Evolutionary conservation across 1,139 yeast genomes (phyloP), one percentile per base, ranked within the genome.

Genomic region (Debaryomycetaceae sp.): DNA sequence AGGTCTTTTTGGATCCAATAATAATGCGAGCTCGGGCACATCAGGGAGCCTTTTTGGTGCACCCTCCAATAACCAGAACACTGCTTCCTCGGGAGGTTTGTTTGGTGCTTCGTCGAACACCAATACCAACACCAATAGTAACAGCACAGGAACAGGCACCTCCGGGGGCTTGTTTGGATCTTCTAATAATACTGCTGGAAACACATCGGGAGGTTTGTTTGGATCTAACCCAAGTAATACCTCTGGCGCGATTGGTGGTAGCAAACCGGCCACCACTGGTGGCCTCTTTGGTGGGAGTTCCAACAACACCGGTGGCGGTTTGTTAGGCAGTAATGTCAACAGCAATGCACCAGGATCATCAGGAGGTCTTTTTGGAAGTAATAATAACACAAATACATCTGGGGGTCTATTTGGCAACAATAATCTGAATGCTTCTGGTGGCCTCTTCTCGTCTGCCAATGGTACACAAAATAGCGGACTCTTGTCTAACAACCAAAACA

Each of bases 201-300:
- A 50, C 32, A 37, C 48, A 17, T 45, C 56, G 6, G 65, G 71
- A 6, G 70, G 74, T 7, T 50, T 64, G 17, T 69, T 67, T 56
- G 75, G 74, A 1, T 53, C 48, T 5, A 54, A 48, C 43, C 46
- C 46, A 39, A 56, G 44, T 33, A 47, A 50, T 36, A 51, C 46
- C 34, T 42, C 32, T 18, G 16, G 18, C 9, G 14, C 35, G 9
- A 31, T 56, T 3, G 61, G 64, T 3, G 70, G 72, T 13, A 55
- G 46, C 39, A 55, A 39, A 13, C 38, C 48, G 39, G 51, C 45
- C 33, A 38, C 47, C 36, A 43, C 38, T 34, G 34, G 40, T 19
- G 38, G 41, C 8, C 14, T 38, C 2, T 38, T 38, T 18, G 41
- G 41, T 8, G n/a, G 9, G 9, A 53, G 66, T 32, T 47, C 44